These are phyloP conservation scores for Coriaria nepalensis DNA, from an alignment of 306 rosid genomes.

Conservation along the genomic window DNA sequence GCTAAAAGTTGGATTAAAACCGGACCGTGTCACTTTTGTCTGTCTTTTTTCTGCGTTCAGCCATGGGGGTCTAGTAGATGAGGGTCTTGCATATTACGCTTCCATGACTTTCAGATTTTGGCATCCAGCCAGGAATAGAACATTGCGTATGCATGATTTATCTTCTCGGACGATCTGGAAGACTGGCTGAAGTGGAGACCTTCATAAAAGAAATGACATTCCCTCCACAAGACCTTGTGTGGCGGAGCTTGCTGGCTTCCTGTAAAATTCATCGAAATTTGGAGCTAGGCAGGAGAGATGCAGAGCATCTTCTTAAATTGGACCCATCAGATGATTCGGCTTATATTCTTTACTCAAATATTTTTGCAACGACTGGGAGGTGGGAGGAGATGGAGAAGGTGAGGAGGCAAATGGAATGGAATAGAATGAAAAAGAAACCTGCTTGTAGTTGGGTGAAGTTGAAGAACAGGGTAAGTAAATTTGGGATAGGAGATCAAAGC, in stretches of 20 bases:
- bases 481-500: conserved; percentile 68
- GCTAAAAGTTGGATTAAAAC: conserved; percentile 49
- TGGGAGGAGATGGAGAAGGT: conserved; percentile 82
- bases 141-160: conserved; percentile 84
- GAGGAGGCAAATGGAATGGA: conserved; percentile 53
- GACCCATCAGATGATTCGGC: conserved; percentile 80
- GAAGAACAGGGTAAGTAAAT: conserved; percentile 47
- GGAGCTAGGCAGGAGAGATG: conserved; percentile 67
- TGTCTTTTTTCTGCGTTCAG: conserved; percentile 85
- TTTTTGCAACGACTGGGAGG: conserved; percentile 59
- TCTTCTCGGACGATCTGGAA: conserved; percentile 92
- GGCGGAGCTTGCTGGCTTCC: conserved; percentile 82
- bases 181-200: conserved; percentile 64
- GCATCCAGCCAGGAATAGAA: conserved; percentile 52
- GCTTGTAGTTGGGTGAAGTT: conserved; percentile 88
- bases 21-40: conserved; percentile 85
- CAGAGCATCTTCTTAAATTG: conserved; percentile 47
- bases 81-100: conserved; percentile 64
- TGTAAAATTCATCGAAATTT: conserved; percentile 68
- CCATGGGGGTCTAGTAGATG: conserved; percentile 83
- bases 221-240: conserved; percentile 54
- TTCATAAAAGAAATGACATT: conserved; percentile 53
- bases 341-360: conserved; percentile 74
- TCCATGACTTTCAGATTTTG: conserved; percentile 46
- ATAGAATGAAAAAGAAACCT: conserved; percentile 59